Evolutionary conservation across 2,329 filamentous ascomycete genomes (phyloP).

Genomic region (Cercospora citrullina): DNA sequence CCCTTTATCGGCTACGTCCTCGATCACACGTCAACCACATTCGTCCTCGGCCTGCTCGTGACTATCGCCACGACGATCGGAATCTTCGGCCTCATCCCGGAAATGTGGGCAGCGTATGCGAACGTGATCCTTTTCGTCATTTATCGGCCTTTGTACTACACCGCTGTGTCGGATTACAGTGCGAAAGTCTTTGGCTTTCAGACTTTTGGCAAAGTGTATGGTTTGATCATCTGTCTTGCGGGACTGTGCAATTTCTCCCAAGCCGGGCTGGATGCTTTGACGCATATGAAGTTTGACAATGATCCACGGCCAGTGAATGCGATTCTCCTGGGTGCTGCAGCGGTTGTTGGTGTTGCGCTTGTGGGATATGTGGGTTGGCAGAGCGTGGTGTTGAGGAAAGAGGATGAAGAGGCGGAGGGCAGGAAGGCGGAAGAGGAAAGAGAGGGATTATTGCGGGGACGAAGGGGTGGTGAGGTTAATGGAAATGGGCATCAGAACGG

Average conservation of each 20-base stretch:
- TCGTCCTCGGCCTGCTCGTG: conserved; percentile 71
- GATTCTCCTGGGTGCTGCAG: conserved; percentile 61
- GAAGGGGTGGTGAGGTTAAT: background rate
- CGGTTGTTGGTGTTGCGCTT: conserved; percentile 64
- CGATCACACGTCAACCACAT: conserved; percentile 71
- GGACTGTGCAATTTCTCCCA: conserved; percentile 84
- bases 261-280: conserved; percentile 74
- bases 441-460: background rate
- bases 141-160: conserved; percentile 88
- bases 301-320: conserved; percentile 78
- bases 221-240: conserved; percentile 81
- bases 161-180: conserved; percentile 80
- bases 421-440: conserved; percentile 2
- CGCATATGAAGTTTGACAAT: conserved; percentile 68
- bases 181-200: conserved; percentile 91
- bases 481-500: background rate
- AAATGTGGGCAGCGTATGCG: conserved; percentile 69
- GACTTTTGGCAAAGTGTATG: conserved; percentile 93
- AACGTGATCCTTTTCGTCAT: conserved; percentile 79
- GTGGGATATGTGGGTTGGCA: conserved; percentile 65
- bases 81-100: conserved; percentile 70
- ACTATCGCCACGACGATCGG: conserved; percentile 72
- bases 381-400: conserved; percentile 47
- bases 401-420: conserved; percentile 43
- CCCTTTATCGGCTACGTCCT: conserved; percentile 82